Evolutionary conservation across 1,284 basidiomycete species (phyloP).

Genomic region (Ganoderma lucidum): DNA sequence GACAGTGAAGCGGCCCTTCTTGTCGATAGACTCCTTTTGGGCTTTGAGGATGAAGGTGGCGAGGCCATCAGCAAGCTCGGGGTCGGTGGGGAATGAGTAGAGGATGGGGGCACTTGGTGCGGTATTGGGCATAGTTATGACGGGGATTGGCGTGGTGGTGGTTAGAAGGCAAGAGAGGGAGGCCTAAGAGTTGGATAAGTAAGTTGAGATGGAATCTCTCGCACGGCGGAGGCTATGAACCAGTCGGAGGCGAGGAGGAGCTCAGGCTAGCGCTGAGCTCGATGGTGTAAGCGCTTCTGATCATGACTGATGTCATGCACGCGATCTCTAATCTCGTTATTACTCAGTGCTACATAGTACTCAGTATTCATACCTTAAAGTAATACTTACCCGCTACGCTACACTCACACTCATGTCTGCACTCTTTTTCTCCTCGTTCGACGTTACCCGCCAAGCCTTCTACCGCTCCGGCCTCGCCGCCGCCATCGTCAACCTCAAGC

Average conservation of each 20-base stretch:
- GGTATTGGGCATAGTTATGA: constrained; percentile 25
- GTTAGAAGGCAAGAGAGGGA: neutral
- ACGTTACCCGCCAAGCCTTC: constrained; percentile 87
- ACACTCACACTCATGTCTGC: constrained; percentile 43
- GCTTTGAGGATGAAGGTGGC: constrained; percentile 88
- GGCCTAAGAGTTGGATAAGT: neutral
- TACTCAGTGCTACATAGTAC: too few species aligned
- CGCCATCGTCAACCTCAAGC: constrained; percentile 93
- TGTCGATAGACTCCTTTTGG: constrained; percentile 90
- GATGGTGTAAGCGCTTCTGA: neutral
- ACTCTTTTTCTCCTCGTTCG: constrained; percentile 83
- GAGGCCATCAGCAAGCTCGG: constrained; percentile 69
- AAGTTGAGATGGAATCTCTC: constrained; percentile 4
- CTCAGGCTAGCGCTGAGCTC: neutral
- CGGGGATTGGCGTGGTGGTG: neutral
- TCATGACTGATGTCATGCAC: constrained; percentile 23
- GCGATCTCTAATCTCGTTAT: constrained; percentile 3
- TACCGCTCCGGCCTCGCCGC: constrained; percentile 74
- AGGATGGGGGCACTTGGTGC: constrained; percentile 77
- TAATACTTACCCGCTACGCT: too few species aligned
- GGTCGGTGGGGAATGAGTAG: constrained; percentile 71
- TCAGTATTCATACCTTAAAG: too few species aligned
- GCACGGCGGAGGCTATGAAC: neutral
- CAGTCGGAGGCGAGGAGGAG: neutral
- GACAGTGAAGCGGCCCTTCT: constrained; percentile 90